phyloP scores from a whole-genome alignment of 164 flowering plant genomes.

The Kingdonia uniflora region DNA sequence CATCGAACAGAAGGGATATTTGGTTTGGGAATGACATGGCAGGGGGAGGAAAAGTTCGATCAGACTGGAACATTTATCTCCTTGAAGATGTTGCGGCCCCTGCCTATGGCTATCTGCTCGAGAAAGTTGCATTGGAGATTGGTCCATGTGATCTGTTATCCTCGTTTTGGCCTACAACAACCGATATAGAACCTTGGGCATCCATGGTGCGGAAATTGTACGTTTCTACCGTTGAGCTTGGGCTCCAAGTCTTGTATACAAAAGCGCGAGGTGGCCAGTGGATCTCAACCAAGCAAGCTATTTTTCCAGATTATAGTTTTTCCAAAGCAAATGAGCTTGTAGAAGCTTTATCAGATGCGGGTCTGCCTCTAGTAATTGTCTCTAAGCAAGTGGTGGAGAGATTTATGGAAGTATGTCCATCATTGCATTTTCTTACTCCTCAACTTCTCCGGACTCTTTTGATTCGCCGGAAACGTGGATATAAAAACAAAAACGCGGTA shows the following conservation, averaged over 20 bases:
- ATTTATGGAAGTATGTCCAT: slow-evolving; percentile 64
- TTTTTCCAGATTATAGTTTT: slow-evolving; percentile 82
- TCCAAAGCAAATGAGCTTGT: slow-evolving; percentile 46
- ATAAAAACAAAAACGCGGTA: slow-evolving; percentile 56
- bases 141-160: slow-evolving; percentile 74
- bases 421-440: slow-evolving; percentile 70
- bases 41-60: slow-evolving; percentile 88
- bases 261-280: slow-evolving; percentile 93
- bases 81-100: slow-evolving; percentile 89
- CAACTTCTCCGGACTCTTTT: slow-evolving; percentile 62
- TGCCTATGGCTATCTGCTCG: slow-evolving; percentile 84
- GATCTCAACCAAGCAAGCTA: slow-evolving; percentile 83
- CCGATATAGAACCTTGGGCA: slow-evolving; percentile 70
- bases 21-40: slow-evolving; percentile 99
- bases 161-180: slow-evolving; percentile 67
- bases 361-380: slow-evolving; percentile 59
- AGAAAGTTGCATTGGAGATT: slow-evolving; percentile 54
- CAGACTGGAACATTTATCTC: slow-evolving; percentile 87
- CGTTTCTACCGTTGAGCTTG: slow-evolving; percentile 42
- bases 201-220: slow-evolving; percentile 73
- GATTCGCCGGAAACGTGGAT: slow-evolving; percentile 65
- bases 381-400: slow-evolving; percentile 48
- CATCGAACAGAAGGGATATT: slow-evolving; percentile 94
- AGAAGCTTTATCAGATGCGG: slow-evolving; percentile 72
- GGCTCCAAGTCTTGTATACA: slow-evolving; percentile 67